phyloP scores from a whole-genome alignment of 495 filamentous ascomycete species.

The Chaetomium tenue region DNA sequence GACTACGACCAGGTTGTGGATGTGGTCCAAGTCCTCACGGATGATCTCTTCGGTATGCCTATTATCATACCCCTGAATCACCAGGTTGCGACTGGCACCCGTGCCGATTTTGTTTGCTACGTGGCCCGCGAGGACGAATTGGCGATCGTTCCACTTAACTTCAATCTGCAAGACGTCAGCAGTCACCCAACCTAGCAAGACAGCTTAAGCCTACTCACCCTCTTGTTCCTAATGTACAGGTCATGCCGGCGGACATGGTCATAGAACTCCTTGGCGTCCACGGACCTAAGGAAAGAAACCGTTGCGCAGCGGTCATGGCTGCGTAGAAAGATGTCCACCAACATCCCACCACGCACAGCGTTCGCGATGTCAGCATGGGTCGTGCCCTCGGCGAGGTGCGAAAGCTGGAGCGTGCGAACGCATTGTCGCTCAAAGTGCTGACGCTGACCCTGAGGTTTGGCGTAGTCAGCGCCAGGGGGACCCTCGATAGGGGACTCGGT shows the following conservation, averaged over 20 bases:
- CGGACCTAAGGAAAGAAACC: slow-evolving; percentile 68
- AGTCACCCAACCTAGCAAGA: neutral
- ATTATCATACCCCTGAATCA: slow-evolving; percentile 57
- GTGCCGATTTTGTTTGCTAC: slow-evolving; percentile 63
- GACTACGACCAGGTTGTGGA: slow-evolving; percentile 73
- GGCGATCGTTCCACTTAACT: slow-evolving; percentile 68
- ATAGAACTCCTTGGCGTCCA: slow-evolving; percentile 61
- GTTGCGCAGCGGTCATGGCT: slow-evolving; percentile 60
- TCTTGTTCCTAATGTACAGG: slow-evolving; percentile 65
- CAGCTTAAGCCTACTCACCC: slow-evolving; percentile 49
- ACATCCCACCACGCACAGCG: slow-evolving; percentile 64
- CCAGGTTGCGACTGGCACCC: slow-evolving; percentile 77
- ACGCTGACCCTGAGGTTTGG: slow-evolving; percentile 25
- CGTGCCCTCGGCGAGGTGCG: slow-evolving; percentile 60
- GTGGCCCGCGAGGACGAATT: slow-evolving; percentile 66
- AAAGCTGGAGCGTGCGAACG: slow-evolving; percentile 62
- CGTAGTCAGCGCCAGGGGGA: slow-evolving; percentile 24
- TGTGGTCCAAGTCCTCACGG: slow-evolving; percentile 76
- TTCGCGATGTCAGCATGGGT: slow-evolving; percentile 65
- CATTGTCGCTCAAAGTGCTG: slow-evolving; percentile 42
- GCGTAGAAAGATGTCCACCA: slow-evolving; percentile 68
- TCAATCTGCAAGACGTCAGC: slow-evolving; percentile 53
- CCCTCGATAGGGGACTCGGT: slow-evolving; percentile 28
- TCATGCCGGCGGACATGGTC: slow-evolving; percentile 63
- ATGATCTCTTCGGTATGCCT: slow-evolving; percentile 63